Conservation (phyloP, 208 protist species). For the Acanthamoeba quina region DNA sequence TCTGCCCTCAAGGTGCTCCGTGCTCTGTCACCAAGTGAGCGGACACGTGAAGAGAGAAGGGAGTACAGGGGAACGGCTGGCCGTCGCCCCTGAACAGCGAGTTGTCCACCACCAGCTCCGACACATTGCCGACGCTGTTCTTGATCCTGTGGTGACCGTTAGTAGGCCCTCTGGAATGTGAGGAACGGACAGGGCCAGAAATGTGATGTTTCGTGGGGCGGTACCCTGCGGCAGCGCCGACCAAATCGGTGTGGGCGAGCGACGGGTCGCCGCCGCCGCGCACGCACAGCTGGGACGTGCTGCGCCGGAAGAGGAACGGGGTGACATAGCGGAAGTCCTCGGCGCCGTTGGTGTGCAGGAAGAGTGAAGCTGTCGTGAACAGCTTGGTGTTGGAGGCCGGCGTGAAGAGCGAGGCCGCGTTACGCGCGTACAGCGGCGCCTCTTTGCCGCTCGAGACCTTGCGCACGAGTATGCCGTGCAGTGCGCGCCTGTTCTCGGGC, state of each 20-base stretch:
- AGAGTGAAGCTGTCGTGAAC: neutral
- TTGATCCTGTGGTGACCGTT: neutral
- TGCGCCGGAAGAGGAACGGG: neutral
- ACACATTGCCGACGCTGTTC: neutral
- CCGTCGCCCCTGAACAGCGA: slow-evolving; percentile 4
- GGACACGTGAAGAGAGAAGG: neutral
- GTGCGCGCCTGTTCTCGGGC: slow-evolving; percentile 5
- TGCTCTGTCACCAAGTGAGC: too few species aligned
- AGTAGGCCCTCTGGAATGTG: too few species aligned
- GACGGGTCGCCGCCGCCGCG: neutral
- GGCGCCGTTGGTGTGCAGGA: slow-evolving; percentile 1
- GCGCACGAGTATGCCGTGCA: neutral
- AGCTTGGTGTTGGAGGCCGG: slow-evolving; percentile 47
- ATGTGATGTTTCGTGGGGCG: too few species aligned
- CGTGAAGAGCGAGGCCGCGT: slow-evolving; percentile 1
- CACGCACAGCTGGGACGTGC: neutral
- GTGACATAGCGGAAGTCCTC: slow-evolving; percentile 3
- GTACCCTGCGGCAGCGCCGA: neutral
- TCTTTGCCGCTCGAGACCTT: neutral
- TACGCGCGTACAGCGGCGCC: neutral
- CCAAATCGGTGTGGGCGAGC: neutral
- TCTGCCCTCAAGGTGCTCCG: too few species aligned
- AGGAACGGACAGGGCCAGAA: too few species aligned
- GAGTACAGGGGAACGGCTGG: slow-evolving; percentile 33
- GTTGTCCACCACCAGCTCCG: neutral